Evolutionary conservation across 345 rosid species (phyloP).

Genomic region (Dipteronia sinensis): DNA sequence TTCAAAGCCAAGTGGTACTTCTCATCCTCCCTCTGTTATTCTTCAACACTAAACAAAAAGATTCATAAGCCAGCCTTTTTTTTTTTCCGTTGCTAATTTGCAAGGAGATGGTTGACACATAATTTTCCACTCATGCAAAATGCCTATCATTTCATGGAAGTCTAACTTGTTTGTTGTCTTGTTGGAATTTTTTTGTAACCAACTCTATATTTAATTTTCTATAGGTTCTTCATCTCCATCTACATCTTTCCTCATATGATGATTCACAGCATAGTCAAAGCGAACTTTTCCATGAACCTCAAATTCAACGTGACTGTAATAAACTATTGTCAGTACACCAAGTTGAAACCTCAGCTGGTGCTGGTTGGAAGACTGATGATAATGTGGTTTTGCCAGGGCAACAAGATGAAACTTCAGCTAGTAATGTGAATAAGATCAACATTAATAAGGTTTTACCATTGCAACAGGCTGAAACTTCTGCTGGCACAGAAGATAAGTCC

Average conservation of each 20-base stretch:
- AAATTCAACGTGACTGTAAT: conserved; percentile 13
- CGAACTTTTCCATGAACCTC: conserved; percentile 20
- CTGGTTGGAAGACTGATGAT: background rate
- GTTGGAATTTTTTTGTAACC: background rate
- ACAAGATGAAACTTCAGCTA: background rate
- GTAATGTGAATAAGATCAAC: background rate
- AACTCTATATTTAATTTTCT: background rate
- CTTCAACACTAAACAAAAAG: background rate
- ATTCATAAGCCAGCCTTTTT: background rate
- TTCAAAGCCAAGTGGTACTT: background rate
- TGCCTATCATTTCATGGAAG: background rate
- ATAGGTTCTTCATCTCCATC: conserved; percentile 44
- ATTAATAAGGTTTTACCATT: background rate
- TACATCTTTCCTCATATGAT: conserved; percentile 39
- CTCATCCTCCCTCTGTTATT: too few relatives aligned
- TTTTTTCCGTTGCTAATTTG: background rate
- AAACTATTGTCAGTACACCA: conserved; percentile 9
- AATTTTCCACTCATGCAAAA: background rate
- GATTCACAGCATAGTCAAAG: conserved; percentile 30
- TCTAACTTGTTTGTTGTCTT: background rate
- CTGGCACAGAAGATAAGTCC: conserved; percentile 13
- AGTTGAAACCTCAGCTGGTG: conserved; percentile 27
- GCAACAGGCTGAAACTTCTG: conserved; percentile 27
- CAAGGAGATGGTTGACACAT: background rate
- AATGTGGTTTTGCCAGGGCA: background rate